Evolutionary conservation across 2,329 filamentous ascomycete species (phyloP).

Genomic region (Hypoxylon sp.): DNA sequence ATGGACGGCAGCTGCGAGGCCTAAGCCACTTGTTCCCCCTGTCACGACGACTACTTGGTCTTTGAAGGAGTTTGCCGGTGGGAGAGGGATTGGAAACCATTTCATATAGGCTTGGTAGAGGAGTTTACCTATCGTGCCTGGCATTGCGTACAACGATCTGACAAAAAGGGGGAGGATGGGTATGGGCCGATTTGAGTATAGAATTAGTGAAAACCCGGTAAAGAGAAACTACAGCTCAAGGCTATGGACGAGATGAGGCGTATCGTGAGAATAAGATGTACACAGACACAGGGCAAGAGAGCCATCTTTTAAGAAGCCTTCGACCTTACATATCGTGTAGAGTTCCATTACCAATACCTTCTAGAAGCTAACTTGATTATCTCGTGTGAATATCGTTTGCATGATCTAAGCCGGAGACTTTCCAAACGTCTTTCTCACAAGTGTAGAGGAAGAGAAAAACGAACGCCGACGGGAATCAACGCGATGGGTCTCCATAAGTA

Average conservation of each 20-base stretch:
- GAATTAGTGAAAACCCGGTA: not conserved
- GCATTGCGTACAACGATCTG: conserved; percentile 34
- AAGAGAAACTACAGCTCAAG: not conserved
- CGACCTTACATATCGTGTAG: not conserved
- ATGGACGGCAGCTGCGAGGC: conserved; percentile 59
- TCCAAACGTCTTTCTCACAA: conserved; percentile 3
- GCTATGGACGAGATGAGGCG: not conserved
- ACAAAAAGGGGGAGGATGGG: not conserved
- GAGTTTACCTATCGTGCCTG: conserved; percentile 12
- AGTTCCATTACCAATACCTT: not conserved
- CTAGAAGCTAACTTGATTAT: not conserved
- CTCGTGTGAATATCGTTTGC: not conserved
- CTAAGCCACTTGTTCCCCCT: conserved; percentile 60
- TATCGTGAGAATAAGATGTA: not conserved
- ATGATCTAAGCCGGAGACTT: conserved; percentile 24
- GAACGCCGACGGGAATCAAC: not conserved
- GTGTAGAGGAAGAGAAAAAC: not conserved
- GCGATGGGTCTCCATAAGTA: not conserved
- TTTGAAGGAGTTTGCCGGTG: conserved; percentile 44
- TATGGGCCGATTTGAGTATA: not conserved
- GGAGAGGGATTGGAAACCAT: conserved; percentile 48
- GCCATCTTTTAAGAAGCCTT: conserved; percentile 2
- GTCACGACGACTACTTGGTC: conserved; percentile 59
- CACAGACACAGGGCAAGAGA: not conserved
- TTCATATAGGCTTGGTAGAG: conserved; percentile 50